Evolutionary conservation across 176 grass and related monocot species (phyloP), one percentile per base, ranked within the genome.

Genomic region (Zizania latifolia): DNA sequence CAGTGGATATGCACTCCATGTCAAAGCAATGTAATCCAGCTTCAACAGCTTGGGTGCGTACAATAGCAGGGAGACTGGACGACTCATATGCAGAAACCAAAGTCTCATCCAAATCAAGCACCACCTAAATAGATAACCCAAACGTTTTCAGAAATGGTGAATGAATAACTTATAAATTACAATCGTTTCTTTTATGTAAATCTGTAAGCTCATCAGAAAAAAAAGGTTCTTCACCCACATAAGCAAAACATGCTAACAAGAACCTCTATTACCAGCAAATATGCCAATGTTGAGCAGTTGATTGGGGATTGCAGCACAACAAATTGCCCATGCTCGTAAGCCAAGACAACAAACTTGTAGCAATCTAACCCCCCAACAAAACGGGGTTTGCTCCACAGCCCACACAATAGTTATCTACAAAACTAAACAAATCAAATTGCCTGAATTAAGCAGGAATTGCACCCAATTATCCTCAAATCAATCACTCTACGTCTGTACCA

Each of bases 21-120:
- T 99, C 92, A 77, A 99, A 99, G 77, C 89, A 99, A 82, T 90
- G 90, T 61, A 99, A 43, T 88, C 96, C 96, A 19, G 81, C 84
- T 85, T 99, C 91, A 79, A 95, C 78, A 78, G 96, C 96, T 72
- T 95, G 96, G 8, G 81, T 82, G 51, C 87, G 82, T 65, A 99
- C 79, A 84, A 92, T 80, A 79, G 85, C 29, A 59, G 96, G 96
- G 72, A 99, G 84, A 58, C 85, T 88, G 75, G 96, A 92, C 55
- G 96, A 88, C n/a, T 99, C 96, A 62, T 99, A 99, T 5, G 96
- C 96, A 78, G 92, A 99, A 79, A 99, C 92, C 88, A 99, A 83
- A 80, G 96, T 99, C 85, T 99, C 92, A 37, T 99, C 96, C 87
- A 99, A 85, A 66, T 99, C 96, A 66, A 99, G 91, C 71, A 99